Conservation (phyloP, 2,329 filamentous ascomycete species). For the Trichophyton schoenleinii region DNA sequence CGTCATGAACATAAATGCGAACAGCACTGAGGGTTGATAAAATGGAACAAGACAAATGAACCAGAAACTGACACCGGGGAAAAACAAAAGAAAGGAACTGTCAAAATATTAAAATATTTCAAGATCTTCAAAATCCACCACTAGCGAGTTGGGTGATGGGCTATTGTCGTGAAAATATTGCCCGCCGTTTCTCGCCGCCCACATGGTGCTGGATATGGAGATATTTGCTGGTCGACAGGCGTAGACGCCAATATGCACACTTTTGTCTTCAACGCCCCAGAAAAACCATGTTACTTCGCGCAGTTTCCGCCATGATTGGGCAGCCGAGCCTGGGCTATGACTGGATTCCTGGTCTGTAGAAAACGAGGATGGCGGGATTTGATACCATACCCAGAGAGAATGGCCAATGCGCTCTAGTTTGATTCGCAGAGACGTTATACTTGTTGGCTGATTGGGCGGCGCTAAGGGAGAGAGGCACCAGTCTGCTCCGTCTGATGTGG, state of each 20-base stretch:
- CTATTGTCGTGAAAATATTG: constrained; percentile 14
- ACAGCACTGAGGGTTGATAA: neutral
- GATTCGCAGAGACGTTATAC: constrained; percentile 40
- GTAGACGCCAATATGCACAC: constrained; percentile 46
- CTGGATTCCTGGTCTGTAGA: constrained; percentile 15
- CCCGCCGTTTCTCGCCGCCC: constrained; percentile 27
- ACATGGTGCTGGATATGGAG: constrained; percentile 27
- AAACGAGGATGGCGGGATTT: constrained; percentile 29
- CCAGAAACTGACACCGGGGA: constrained; percentile 6
- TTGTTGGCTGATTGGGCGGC: constrained; percentile 26
- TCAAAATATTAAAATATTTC: constrained; percentile 32
- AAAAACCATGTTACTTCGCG: constrained; percentile 51
- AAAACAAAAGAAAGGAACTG: constrained; percentile 8
- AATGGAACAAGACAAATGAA: neutral
- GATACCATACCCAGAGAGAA: constrained; percentile 47
- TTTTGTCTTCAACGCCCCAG: constrained; percentile 47
- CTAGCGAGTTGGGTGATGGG: constrained; percentile 26
- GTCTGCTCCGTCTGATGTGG: constrained; percentile 45
- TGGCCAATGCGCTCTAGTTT: constrained; percentile 46
- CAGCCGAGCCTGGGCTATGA: constrained; percentile 26
- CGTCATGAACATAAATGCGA: neutral
- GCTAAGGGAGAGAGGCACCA: constrained; percentile 42
- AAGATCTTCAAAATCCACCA: constrained; percentile 41
- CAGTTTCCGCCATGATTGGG: constrained; percentile 44
- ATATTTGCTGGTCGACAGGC: constrained; percentile 44